phyloP scores from a whole-genome alignment of 202 grass and related monocot genomes.

The Brachypodium distachyon region DNA sequence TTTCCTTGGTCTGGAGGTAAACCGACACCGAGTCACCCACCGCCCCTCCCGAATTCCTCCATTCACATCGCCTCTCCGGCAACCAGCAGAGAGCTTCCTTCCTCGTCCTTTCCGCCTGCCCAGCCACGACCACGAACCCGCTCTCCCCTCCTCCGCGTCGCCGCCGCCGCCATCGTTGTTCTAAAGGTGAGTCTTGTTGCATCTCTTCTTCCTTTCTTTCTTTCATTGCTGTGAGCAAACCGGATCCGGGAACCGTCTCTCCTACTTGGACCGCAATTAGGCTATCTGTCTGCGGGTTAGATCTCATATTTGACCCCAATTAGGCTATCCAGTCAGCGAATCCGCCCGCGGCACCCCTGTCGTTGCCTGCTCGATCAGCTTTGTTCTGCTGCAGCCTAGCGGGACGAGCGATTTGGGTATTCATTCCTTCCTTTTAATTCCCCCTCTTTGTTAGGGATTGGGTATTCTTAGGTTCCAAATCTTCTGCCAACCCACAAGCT shows the following conservation, averaged over 20 bases:
- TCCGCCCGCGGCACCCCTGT: too few species aligned
- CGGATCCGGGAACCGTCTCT: too few species aligned
- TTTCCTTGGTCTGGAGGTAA: background rate
- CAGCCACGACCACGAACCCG: background rate
- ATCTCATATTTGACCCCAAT: too few species aligned
- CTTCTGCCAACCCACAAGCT: background rate
- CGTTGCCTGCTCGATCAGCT: background rate
- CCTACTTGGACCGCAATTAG: too few species aligned
- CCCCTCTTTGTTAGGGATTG: background rate
- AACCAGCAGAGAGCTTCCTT: too few species aligned
- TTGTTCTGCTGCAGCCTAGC: too few species aligned
- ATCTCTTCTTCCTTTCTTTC: too few species aligned
- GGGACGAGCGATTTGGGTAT: background rate
- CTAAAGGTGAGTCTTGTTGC: background rate
- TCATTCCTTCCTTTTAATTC: background rate
- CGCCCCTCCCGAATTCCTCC: background rate
- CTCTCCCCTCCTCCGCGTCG: too few species aligned
- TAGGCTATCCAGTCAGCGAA: background rate
- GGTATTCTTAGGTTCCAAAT: background rate
- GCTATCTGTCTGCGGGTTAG: too few species aligned
- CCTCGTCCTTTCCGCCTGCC: rapidly evolving
- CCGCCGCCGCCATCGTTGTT: background rate
- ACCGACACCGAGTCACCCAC: background rate
- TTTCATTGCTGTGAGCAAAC: too few species aligned
- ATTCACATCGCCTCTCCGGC: background rate